Base-by-base conservation (phyloP, 331 rosid species). In the Rhamnella rubrinervis region DNA sequence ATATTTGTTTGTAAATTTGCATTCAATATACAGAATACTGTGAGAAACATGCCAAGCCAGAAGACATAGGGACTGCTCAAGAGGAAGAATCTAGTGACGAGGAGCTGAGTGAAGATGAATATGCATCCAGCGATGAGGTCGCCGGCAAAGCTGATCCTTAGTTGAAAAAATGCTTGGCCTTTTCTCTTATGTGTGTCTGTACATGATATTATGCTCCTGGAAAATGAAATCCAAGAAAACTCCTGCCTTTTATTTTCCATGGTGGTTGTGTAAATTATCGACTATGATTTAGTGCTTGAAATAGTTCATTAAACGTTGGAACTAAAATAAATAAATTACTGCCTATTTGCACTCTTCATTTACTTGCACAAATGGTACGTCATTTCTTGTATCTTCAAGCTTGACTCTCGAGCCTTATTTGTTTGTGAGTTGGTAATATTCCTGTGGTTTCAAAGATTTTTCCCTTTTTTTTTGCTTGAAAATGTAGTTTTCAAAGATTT, bases 11-110 rank as follows among this genome's bases (percentile, higher is more conserved):
- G 37, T 70, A 2, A 53, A 56, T 65, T 31, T 66, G 60, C 65
- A 52, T 61, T 38, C 52, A 17, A 37, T 63, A 44, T 2, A 71
- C 92, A 93, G 98, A 90, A 67, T 93, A 78, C 61, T 81, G 96
- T 75, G 85, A 90, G 83, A 93, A 79, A 72, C 86, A 86, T 82
- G 98, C 98, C 20, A 90, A 88, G 80, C 85, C 92, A 11, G 97
- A 88, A 80, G 96, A 89, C 61, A 58, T 83, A 63, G 93, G 88
- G 49, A 86, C 85, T 55, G 53, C 49, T 4, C 52, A 62, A 58
- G 96, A 88, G 61, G 96, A 86, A 78, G 79, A 65, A 57, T 86
- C 93, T 6, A 85, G 88, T 39, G 93, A 90, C 5, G 98, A 86
- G 67, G 97, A 93, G 81, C 78, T 79, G 78, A 88, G 90, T 71